Evolutionary conservation across 2,329 filamentous ascomycete species (phyloP).

Genomic region (Sporothrix phasma): DNA sequence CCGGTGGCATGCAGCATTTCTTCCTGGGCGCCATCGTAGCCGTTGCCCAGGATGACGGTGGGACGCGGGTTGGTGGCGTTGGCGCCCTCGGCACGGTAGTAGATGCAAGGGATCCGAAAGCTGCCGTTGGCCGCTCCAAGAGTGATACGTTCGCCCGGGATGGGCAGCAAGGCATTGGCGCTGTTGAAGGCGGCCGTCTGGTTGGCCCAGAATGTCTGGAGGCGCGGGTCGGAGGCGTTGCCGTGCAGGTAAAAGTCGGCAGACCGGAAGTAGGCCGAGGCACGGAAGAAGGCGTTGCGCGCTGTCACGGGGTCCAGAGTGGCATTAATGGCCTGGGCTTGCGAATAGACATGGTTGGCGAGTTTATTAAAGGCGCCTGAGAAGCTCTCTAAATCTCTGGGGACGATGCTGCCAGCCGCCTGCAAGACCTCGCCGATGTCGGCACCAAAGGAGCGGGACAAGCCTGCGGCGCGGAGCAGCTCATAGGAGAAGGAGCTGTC

Average conservation of each 20-base stretch:
- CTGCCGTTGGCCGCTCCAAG: conserved; percentile 22
- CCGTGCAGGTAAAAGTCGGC: conserved; percentile 31
- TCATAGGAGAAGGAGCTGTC: conserved; percentile 23
- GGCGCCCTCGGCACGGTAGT: conserved; percentile 21
- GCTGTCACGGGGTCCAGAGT: conserved; percentile 20
- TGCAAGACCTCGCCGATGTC: conserved; percentile 24
- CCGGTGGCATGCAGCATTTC: conserved; percentile 32
- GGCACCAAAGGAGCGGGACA: conserved; percentile 21
- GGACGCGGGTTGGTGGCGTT: conserved; percentile 22
- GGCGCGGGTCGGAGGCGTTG: conserved; percentile 27
- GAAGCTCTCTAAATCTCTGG: conserved; percentile 23
- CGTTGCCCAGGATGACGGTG: conserved; percentile 33
- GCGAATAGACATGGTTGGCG: conserved; percentile 18
- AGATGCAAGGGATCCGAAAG: conserved; percentile 30
- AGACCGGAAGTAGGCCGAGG: conserved; percentile 28
- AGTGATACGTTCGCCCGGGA: conserved; percentile 25
- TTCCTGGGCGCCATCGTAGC: conserved; percentile 36
- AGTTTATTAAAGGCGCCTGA: conserved; percentile 21
- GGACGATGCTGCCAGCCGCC: conserved; percentile 22
- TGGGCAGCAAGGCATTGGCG: conserved; percentile 24
- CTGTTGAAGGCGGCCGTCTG: conserved; percentile 25
- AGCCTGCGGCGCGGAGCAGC: conserved; percentile 20
- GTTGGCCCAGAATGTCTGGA: conserved; percentile 25
- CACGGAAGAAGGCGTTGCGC: conserved; percentile 27
- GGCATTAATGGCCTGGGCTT: conserved; percentile 19